Base-by-base conservation (phyloP, 208 protist genomes). In the Wallacemonas sp. region DNA sequence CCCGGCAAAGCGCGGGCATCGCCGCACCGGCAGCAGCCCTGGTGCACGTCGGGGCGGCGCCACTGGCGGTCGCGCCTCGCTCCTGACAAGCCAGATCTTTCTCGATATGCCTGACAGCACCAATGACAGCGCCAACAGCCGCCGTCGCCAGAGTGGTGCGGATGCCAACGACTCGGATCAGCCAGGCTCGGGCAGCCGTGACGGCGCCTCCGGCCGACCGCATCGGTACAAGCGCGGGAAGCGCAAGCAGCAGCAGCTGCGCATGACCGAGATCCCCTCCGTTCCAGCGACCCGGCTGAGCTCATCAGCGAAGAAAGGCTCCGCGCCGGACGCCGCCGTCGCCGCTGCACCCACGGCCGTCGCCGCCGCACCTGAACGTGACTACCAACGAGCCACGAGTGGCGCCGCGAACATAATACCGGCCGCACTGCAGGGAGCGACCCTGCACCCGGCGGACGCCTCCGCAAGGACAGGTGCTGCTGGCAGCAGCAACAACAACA, bases 201-300 rank as follows among this genome's bases (percentile, higher is more conserved):
- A 37, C 4, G 50, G 32, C n/a, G n/a, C n/a, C 3, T 57, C 50
- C 4, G 19, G 30, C 9, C 50, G 50, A n/a, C 50, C 50, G 13
- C 50, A 57, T 27, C 50, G 50, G 9, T 57, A 57, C 50, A 57
- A 57, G 50, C 50, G 50, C 30, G 24, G 9, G 17, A 57, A 57
- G 32, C 32, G 30, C 33, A 33, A 57, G 22, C 29, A 34, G 6
- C 50, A 57, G 29, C 50, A 57, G 29, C 2, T 57, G n/a, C 32
- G 50, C n/a, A 57, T 57, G 50, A 39, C 32, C 4, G 50, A 57
- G 24, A 57, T 57, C 24, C 50, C 50, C 10, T 15, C 50, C 17
- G 4, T 57, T 12, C 6, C 50, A 15, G 50, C 30, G 30, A 15
- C 50, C 3, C 36, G 5, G 30, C 24, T 19, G 30, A 38, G 5